Evolutionary conservation across 2,329 filamentous ascomycete species (phyloP).

Genomic region (Fusarium sp.): DNA sequence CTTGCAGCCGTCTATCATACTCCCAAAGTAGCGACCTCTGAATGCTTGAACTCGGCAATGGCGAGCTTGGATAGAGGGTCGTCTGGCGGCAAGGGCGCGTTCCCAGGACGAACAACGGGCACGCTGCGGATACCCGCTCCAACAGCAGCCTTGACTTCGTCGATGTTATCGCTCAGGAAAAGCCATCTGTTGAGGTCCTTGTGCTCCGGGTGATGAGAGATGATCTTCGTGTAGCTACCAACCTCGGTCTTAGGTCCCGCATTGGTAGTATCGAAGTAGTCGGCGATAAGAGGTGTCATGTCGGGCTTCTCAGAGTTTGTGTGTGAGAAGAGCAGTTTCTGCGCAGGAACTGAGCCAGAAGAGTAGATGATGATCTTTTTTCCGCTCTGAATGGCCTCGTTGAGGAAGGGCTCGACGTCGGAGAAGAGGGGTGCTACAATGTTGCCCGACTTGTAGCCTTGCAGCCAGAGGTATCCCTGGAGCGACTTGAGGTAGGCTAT

Average conservation of each 20-base stretch:
- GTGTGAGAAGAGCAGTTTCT: conserved; percentile 84
- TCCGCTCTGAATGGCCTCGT: conserved; percentile 69
- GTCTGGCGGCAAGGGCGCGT: conserved; percentile 71
- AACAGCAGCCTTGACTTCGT: conserved; percentile 75
- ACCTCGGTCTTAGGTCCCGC: conserved; percentile 80
- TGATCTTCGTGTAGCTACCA: conserved; percentile 78
- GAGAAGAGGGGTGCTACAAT: conserved; percentile 81
- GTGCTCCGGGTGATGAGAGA: conserved; percentile 60
- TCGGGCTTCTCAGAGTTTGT: conserved; percentile 72
- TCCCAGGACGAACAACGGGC: conserved; percentile 78
- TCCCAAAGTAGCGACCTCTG: conserved; percentile 42
- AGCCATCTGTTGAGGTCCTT: conserved; percentile 69
- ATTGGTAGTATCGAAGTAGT: conserved; percentile 86
- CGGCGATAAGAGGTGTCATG: conserved; percentile 71
- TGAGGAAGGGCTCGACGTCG: conserved; percentile 78
- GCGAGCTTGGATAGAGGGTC: conserved; percentile 57
- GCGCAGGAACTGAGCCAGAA: conserved; percentile 83
- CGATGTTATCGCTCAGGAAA: conserved; percentile 87
- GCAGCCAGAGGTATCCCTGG: conserved; percentile 84
- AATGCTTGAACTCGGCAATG: conserved; percentile 55
- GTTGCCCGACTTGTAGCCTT: conserved; percentile 78
- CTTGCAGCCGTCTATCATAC: conserved; percentile 43
- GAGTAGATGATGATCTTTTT: conserved; percentile 83
- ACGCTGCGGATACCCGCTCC: conserved; percentile 74
- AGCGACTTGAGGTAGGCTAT: conserved; percentile 83